Evolutionary conservation across 2,329 filamentous ascomycete genomes (phyloP).

Genomic region (Monilinia vaccinii-corymbosi): DNA sequence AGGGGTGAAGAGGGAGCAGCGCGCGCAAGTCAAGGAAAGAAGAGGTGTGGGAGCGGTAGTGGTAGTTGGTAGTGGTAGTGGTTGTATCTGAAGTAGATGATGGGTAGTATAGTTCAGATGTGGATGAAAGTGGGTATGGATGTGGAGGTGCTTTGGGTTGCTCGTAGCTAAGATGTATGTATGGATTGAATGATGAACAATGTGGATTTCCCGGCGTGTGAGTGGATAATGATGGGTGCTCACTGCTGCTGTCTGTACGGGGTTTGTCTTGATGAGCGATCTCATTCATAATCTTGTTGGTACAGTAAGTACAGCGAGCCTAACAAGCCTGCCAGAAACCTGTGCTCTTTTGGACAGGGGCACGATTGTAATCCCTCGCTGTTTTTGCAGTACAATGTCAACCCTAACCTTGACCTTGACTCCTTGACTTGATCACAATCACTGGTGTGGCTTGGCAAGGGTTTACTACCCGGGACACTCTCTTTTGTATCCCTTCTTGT

Average conservation of each 20-base stretch:
- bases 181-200: constrained; percentile 2
- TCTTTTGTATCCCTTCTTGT: not conserved
- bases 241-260: not conserved
- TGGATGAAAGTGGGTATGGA: constrained; percentile 2
- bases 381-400: not conserved
- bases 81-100: constrained; percentile 2
- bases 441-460: constrained; percentile 14
- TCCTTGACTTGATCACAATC: constrained; percentile 2
- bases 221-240: constrained; percentile 1
- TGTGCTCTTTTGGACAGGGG: constrained; percentile 3
- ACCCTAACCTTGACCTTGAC: not conserved
- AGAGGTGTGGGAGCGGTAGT: not conserved
- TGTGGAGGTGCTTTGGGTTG: constrained; percentile 16
- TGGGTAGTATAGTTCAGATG: constrained; percentile 10
- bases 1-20: constrained; percentile 2
- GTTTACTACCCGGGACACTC: not conserved
- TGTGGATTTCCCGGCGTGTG: constrained; percentile 6
- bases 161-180: constrained; percentile 7
- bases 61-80: not conserved
- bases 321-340: constrained; percentile 1
- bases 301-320: not conserved
- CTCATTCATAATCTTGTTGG: constrained; percentile 7
- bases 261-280: constrained; percentile 4
- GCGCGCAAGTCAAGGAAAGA: constrained; percentile 5
- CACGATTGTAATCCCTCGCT: not conserved